These are phyloP conservation scores for Sisymbrium irio DNA, from an alignment of 345 rosid species.

Conservation along the genomic window DNA sequence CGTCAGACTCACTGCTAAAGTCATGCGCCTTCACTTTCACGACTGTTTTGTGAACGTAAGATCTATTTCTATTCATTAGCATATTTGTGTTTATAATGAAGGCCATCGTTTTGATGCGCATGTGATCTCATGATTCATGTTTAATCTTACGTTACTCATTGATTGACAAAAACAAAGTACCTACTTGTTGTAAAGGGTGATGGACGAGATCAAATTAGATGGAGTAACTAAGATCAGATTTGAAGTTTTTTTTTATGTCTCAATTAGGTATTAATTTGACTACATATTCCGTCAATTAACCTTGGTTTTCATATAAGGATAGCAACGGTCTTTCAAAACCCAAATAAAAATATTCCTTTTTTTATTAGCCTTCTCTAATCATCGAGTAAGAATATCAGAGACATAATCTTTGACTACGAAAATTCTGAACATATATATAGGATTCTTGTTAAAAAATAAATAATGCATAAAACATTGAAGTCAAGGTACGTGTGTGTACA, in stretches of 20 bases:
- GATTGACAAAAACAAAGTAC: not conserved
- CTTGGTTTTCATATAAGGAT: not conserved
- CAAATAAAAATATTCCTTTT: not conserved
- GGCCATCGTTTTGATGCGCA: not conserved
- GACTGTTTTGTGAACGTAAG: conserved; percentile 73
- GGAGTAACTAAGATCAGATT: too few species aligned
- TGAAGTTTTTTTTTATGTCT: too few species aligned
- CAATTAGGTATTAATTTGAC: too few species aligned
- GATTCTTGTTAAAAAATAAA: not conserved
- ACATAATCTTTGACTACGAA: not conserved
- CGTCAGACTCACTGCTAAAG: conserved; percentile 32
- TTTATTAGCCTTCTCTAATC: too few species aligned
- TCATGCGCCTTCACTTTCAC: conserved; percentile 46
- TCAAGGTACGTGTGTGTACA: not conserved
- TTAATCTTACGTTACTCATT: too few species aligned
- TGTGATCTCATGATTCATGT: not conserved
- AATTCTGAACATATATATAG: not conserved
- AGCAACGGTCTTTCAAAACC: conserved; percentile 1
- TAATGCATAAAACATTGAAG: not conserved
- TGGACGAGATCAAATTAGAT: too few species aligned
- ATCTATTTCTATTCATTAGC: not conserved
- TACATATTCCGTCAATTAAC: too few species aligned
- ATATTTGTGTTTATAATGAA: not conserved
- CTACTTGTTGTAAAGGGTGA: not conserved
- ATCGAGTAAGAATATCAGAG: not conserved